Evolutionary conservation across 352 stramenopile genomes (phyloP).

Genomic region (Globisporangium ultimum): DNA sequence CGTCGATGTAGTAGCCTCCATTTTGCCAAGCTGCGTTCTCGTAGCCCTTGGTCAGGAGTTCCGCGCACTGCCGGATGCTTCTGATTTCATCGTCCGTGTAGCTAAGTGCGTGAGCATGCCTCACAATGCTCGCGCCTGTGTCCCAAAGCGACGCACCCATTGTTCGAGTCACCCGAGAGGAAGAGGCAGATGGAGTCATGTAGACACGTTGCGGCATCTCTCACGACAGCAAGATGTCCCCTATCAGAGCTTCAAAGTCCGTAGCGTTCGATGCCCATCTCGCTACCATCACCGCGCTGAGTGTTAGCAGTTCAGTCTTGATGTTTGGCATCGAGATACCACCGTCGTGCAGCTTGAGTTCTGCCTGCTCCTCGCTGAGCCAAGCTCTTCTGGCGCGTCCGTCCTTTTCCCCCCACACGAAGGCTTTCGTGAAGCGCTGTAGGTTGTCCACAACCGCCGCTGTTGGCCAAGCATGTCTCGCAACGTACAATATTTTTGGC

Average conservation of each 20-base stretch:
- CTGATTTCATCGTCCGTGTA: too few species aligned
- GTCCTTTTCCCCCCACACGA: neutral
- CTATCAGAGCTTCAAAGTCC: neutral
- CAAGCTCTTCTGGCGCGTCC: neutral
- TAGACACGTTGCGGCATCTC: neutral
- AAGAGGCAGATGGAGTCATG: neutral
- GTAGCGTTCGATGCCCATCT: neutral
- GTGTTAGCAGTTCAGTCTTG: neutral
- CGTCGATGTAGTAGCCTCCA: too few species aligned
- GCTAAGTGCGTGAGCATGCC: too few species aligned
- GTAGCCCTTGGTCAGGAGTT: too few species aligned
- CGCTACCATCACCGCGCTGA: neutral
- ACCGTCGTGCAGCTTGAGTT: neutral
- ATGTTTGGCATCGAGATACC: neutral
- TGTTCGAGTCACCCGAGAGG: too few species aligned
- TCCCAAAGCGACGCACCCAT: too few species aligned
- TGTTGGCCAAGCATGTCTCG: neutral
- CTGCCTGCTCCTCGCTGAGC: neutral
- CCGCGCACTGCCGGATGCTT: too few species aligned
- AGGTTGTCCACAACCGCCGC: neutral
- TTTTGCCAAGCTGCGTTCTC: too few species aligned
- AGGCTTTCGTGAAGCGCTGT: neutral
- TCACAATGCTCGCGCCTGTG: too few species aligned
- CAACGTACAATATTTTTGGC: conserved; percentile 1
- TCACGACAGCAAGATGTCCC: neutral